These are phyloP conservation scores for Rhizophagus prolifer DNA, from an alignment of 192 early-diverging fungal species.

Conservation along the genomic window DNA sequence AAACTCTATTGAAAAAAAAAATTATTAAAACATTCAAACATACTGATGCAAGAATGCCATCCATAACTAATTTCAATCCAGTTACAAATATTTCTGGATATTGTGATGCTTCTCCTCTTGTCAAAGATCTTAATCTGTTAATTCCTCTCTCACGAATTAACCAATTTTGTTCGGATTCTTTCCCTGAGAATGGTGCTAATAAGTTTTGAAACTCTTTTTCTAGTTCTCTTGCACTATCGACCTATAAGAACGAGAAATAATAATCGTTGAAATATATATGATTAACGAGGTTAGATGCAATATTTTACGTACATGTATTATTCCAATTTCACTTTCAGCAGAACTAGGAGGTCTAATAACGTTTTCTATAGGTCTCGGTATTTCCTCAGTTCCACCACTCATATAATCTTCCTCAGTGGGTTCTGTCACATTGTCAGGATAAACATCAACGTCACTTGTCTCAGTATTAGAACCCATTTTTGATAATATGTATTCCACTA, in stretches of 20 bases:
- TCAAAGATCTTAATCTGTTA: constrained; percentile 1
- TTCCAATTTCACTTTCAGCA: constrained; percentile 16
- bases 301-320: constrained; percentile 14
- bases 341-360: not conserved
- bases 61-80: constrained; percentile 13
- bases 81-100: constrained; percentile 5
- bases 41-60: constrained; percentile 22
- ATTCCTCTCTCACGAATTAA: constrained; percentile 3
- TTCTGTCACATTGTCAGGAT: constrained; percentile 10
- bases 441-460: not conserved
- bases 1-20: not conserved
- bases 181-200: constrained; percentile 4
- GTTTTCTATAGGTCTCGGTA: not conserved
- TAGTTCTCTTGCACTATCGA: constrained; percentile 25
- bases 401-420: constrained; percentile 21
- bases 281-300: not conserved
- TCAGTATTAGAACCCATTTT: constrained; percentile 1
- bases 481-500: constrained; percentile 4
- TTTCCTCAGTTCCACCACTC: constrained; percentile 6
- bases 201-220: constrained; percentile 26
- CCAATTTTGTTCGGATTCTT: constrained; percentile 28
- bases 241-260: not conserved
- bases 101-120: constrained; percentile 13
- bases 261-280: not conserved
- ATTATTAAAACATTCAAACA: not conserved